Percentiles rank a stretch among this genome's conserved stretches.
Conservation (phyloP, 768 basidiomycete genomes). For the Lactarius akahatsu region DNA sequence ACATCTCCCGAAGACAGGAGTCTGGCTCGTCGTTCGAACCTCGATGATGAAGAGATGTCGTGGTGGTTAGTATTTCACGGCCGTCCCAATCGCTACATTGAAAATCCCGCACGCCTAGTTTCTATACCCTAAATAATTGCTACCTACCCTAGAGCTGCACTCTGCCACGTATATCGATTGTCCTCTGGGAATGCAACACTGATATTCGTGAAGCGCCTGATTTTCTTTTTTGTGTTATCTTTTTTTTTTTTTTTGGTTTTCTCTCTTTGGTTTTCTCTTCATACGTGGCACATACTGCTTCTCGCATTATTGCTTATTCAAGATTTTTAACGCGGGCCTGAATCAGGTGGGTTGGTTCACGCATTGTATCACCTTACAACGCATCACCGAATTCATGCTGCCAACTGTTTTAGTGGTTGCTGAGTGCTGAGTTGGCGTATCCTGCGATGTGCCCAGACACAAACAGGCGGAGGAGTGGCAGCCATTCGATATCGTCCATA, state of each 20-base stretch:
- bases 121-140: constrained; percentile 15
- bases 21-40: constrained; percentile 18
- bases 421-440: no score
- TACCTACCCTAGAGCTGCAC: constrained; percentile 7
- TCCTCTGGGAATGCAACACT: neutral
- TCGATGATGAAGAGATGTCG: constrained; percentile 13
- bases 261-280: neutral
- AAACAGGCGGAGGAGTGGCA: neutral
- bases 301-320: neutral
- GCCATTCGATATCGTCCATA: neutral
- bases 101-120: neutral
- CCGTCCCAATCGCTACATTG: neutral
- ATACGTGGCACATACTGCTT: neutral
- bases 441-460: neutral
- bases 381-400: no score
- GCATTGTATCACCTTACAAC: no score
- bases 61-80: neutral
- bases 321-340: neutral
- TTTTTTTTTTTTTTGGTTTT: neutral
- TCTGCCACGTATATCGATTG: neutral
- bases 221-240: neutral
- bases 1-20: constrained; percentile 14
- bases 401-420: no score
- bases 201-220: constrained; percentile 9
- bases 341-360: neutral